A percentile compares a stretch with the other conserved stretches of the same genome.
phyloP scores from a whole-genome alignment of 495 filamentous ascomycete species.

The Margaritispora aquatica region DNA sequence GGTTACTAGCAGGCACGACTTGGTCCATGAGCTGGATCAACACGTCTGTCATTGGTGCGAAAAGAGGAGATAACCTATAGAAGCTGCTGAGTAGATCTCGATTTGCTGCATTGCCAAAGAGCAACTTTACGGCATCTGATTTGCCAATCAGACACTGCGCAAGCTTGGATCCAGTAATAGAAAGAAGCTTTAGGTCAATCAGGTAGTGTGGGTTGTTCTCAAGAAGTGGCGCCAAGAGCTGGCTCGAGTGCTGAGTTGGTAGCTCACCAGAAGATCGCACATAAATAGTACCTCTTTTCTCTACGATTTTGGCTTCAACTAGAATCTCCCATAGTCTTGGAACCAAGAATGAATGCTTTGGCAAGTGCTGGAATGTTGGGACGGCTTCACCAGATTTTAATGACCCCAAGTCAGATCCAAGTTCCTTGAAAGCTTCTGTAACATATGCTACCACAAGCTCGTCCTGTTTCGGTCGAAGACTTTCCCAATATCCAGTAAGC shows the following conservation, averaged over 20 bases:
- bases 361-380: conserved; percentile 25
- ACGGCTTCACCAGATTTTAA: conserved; percentile 30
- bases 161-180: conserved; percentile 34
- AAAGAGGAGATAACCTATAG: conserved; percentile 38
- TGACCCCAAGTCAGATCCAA: conserved; percentile 30
- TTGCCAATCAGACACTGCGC: conserved; percentile 36
- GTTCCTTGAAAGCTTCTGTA: conserved; percentile 37
- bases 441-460: conserved; percentile 33
- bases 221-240: conserved; percentile 33
- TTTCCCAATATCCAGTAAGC: conserved; percentile 26
- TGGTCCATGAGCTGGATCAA: conserved; percentile 34
- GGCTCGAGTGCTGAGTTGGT: conserved; percentile 29
- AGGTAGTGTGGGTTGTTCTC: conserved; percentile 30
- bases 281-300: conserved; percentile 26
- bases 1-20: conserved; percentile 7
- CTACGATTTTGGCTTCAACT: conserved; percentile 33
- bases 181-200: conserved; percentile 34
- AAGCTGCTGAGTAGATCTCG: conserved; percentile 36
- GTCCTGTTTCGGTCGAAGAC: conserved; percentile 15
- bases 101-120: conserved; percentile 40
- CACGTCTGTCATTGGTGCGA: conserved; percentile 32
- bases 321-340: conserved; percentile 35
- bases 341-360: conserved; percentile 29
- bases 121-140: conserved; percentile 38
- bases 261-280: conserved; percentile 32